Base-by-base conservation (phyloP, 164 flowering plant genomes). In the Vitis cinerea region DNA sequence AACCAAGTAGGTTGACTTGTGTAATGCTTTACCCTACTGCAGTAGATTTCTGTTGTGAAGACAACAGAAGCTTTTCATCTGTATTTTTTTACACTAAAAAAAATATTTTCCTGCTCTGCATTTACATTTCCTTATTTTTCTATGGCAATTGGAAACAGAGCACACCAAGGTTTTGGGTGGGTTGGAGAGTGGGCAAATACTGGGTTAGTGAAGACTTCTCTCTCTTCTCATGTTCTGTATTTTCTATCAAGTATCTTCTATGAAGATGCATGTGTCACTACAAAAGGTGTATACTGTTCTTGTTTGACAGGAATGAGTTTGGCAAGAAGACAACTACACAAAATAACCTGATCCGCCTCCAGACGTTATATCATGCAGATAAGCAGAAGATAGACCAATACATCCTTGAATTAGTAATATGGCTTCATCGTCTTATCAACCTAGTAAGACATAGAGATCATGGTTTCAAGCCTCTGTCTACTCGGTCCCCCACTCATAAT, bases 161-260 rank as follows among this genome's bases (percentile, higher is more conserved):
- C 84, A 61, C 97, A 91, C 79, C 92, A 91, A 81, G 92, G 92
- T 23, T 91, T 89, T 76, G 97, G 97, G 17, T 88, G 94, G 92
- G 90, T 89, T 71, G 94, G 97, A 77, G 94, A 89, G 66, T 89
- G 97, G 94, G 97, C 97, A 37, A 88, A 84, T 67, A 69, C 83
- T 48, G 77, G 94, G 97, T 87, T 1, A 81, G 91, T 78, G 50
- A 44, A 62, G 19, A 9, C 61, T 65, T 52, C 64, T 59, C 66
- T 68, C 54, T 74, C 59, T 27, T 16, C 23, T 13, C 2, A 50
- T 11, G 27, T 27, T 44, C n/a, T 55, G 50, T 17, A 48, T 52
- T 68, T 16, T 63, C 6, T 31, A 31, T 31, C 44, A 31, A 31
- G 44, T 31, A 31, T 31, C 44, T 31, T 31, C 6, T 37, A 37